Evolutionary conservation across 1,284 basidiomycete species (phyloP).

Genomic region (Microbotryum violaceum): DNA sequence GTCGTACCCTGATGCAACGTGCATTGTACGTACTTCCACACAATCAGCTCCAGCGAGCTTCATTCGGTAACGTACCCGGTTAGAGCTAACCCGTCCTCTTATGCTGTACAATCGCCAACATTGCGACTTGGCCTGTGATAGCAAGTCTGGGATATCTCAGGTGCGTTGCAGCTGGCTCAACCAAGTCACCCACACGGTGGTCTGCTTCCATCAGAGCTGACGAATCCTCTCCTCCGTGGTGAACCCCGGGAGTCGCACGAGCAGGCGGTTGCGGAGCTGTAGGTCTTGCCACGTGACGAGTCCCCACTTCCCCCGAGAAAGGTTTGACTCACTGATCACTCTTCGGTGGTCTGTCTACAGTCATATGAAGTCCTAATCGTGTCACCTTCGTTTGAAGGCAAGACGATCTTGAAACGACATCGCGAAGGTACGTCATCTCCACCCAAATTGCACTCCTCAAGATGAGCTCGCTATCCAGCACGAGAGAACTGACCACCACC

Average conservation of each 20-base stretch:
- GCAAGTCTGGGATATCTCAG: conserved; percentile 35
- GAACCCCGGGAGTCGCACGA: background rate
- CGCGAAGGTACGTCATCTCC: conserved; percentile 28
- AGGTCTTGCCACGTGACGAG: background rate
- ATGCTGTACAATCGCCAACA: too few species aligned
- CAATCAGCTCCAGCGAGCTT: background rate
- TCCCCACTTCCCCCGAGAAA: too few species aligned
- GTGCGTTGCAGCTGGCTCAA: conserved; percentile 4
- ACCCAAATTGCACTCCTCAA: too few species aligned
- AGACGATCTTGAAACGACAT: conserved; percentile 35
- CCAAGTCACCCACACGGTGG: too few species aligned
- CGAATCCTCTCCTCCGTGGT: background rate
- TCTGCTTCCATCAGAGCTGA: too few species aligned
- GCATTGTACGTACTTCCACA: conserved; percentile 12
- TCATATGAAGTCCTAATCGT: conserved; percentile 37
- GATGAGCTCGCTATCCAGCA: too few species aligned
- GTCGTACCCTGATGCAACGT: conserved; percentile 19
- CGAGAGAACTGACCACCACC: background rate
- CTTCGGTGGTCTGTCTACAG: conserved; percentile 6
- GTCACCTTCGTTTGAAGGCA: conserved; percentile 34
- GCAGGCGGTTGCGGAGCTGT: conserved; percentile 31
- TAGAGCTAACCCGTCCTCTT: background rate
- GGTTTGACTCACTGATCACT: too few species aligned
- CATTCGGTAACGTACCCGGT: background rate
- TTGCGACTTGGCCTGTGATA: background rate